Evolutionary conservation across 441 rosid species (phyloP).

Genomic region (Eutrema salsugineum): DNA sequence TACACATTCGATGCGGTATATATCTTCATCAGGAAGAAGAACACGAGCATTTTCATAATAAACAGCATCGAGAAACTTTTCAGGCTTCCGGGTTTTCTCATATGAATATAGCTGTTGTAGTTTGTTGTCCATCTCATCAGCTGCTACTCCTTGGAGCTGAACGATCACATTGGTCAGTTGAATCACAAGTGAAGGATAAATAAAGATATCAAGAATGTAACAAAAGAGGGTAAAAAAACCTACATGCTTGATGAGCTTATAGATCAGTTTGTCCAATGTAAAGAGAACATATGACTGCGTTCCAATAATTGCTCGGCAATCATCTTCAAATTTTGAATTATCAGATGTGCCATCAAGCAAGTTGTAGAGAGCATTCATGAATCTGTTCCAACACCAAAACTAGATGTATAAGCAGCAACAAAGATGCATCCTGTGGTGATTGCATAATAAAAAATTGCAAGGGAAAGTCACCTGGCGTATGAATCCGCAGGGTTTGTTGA

Average conservation of each 20-base stretch:
- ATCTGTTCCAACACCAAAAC: constrained; percentile 45
- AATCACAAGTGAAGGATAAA: background rate
- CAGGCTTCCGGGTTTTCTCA: constrained; percentile 81
- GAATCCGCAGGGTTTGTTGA: constrained; percentile 68
- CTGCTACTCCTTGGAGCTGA: constrained; percentile 85
- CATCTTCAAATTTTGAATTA: constrained; percentile 95
- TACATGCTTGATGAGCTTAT: constrained; percentile 95
- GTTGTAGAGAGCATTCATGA: constrained; percentile 91
- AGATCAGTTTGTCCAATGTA: constrained; percentile 93
- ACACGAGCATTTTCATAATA: constrained; percentile 86
- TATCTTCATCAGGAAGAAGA: constrained; percentile 85
- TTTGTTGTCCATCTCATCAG: constrained; percentile 91
- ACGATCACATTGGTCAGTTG: constrained; percentile 6
- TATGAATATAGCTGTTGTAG: constrained; percentile 77
- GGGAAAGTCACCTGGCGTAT: constrained; percentile 65
- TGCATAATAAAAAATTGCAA: background rate
- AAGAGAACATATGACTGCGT: constrained; percentile 94
- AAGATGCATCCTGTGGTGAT: background rate
- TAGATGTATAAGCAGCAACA: background rate
- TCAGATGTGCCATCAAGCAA: constrained; percentile 96
- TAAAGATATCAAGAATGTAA: background rate
- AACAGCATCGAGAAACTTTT: constrained; percentile 63
- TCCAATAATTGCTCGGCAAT: constrained; percentile 92
- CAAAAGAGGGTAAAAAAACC: background rate
- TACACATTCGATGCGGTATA: constrained; percentile 94